Percentiles rank a stretch among this genome's conserved stretches.
These are phyloP conservation scores for Arctostaphylos glauca DNA, from an alignment of 148 eudicot species.

Conservation along the genomic window DNA sequence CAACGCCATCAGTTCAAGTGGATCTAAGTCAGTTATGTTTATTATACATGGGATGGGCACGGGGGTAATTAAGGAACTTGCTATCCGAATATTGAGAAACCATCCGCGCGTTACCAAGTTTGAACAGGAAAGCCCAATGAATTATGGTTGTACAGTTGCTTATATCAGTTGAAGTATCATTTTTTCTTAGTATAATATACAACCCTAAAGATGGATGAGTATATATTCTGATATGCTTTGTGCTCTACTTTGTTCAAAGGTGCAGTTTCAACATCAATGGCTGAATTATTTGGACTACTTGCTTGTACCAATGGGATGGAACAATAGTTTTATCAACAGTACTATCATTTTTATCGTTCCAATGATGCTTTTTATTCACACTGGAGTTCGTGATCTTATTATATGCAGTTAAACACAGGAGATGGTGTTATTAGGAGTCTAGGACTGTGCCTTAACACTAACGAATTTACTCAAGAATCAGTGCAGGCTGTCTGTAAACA, in stretches of 20 bases:
- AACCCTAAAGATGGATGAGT: not conserved
- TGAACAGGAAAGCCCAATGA: conserved; percentile 85
- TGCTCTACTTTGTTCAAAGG: not conserved
- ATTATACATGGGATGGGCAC: conserved; percentile 90
- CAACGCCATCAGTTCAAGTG: conserved; percentile 63
- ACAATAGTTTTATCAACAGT: not conserved
- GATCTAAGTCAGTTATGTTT: conserved; percentile 61
- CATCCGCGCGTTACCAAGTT: conserved; percentile 74
- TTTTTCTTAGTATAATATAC: not conserved
- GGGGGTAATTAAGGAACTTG: conserved; percentile 69
- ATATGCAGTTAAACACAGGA: not conserved
- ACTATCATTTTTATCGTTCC: not conserved
- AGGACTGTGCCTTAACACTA: not conserved
- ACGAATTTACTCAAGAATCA: not conserved
- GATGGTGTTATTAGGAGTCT: not conserved
- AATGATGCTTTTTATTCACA: not conserved
- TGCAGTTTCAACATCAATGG: not conserved
- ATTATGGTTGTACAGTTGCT: conserved; percentile 97
- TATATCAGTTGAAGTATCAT: conserved; percentile 48
- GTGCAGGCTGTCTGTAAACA: not conserved
- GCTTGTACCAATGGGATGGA: not conserved
- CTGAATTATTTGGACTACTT: not conserved
- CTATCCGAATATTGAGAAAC: conserved; percentile 54
- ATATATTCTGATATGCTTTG: not conserved
- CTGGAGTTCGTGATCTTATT: not conserved